Evolutionary conservation across 2,329 filamentous ascomycete species (phyloP), one percentile per base, ranked within the genome.

Genomic region (Orbilia javanica): DNA sequence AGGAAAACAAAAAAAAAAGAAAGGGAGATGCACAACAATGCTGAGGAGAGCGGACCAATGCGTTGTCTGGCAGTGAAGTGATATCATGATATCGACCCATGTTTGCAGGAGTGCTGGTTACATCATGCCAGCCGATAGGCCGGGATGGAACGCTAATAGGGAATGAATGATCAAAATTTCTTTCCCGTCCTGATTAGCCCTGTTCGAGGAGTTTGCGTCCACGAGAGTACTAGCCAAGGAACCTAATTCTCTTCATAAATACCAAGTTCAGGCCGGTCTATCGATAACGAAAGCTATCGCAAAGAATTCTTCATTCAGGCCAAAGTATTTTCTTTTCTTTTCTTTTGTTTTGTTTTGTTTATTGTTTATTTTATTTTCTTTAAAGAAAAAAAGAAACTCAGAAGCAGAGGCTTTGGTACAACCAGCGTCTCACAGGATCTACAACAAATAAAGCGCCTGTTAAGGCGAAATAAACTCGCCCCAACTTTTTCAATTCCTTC

Each of bases 91-190:
- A 11, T n/a, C 39, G 22, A 63, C 20, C 62, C 64, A 75, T 34
- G 46, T 67, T 53, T 22, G 39, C 39, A 18, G 48, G n/a, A 25
- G 25, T 73, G 57, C 48, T 42, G 73, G 73, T 77, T 71, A 77
- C 73, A 77, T 77, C 73, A 77, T 77, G 66, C 69, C 62, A 66
- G 50, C 48, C 39, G 66, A 72, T 62, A 11, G 10, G 50, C 69
- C 60, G 60, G 69, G 66, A 66, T 60, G 60, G 69, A 62, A 29
- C 52, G 15, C 13, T 57, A 66, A 60, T 25, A 15, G 10, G n/a
- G 18, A 4, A 4, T 50, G n/a, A 50, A 25, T 25, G 53, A 48
- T 48, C 48, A 18, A 55, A 31, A 27, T 67, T 67, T 55, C 18
- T 44, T 15, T 11, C 18, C 22, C 22, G 22, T 60, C 18, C 34